These are phyloP conservation scores for Fusarium longipes DNA, from an alignment of 2,329 filamentous ascomycete species.

Conservation along the genomic window DNA sequence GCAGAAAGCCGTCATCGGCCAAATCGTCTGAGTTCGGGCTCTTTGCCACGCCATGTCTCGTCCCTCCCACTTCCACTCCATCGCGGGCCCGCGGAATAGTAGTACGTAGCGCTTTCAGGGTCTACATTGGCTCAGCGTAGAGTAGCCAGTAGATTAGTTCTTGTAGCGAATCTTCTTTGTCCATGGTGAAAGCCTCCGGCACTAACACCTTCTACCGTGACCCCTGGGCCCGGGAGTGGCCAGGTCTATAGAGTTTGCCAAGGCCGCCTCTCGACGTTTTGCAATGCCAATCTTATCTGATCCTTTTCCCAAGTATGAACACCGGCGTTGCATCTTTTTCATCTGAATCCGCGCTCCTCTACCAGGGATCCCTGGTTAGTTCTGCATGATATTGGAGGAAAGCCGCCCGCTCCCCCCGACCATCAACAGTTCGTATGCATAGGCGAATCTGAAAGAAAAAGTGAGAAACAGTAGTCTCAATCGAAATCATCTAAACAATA, in stretches of 20 bases:
- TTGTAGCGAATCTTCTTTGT: background rate
- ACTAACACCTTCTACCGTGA: constrained; percentile 21
- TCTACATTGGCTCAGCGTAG: constrained; percentile 20
- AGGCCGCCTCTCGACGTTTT: constrained; percentile 9
- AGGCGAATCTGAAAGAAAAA: constrained; percentile 12
- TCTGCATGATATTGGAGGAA: background rate
- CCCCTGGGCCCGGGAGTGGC: constrained; percentile 16
- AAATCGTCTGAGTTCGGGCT: constrained; percentile 19
- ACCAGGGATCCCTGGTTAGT: constrained; percentile 29
- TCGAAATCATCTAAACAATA: background rate
- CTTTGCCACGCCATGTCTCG: constrained; percentile 1
- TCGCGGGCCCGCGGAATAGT: constrained; percentile 22
- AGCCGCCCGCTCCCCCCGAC: constrained; percentile 34
- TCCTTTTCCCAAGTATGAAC: constrained; percentile 56
- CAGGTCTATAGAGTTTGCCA: constrained; percentile 18
- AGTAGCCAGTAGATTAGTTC: background rate
- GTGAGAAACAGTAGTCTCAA: background rate
- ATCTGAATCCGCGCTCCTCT: constrained; percentile 6
- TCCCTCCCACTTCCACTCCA: background rate
- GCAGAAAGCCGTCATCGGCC: constrained; percentile 40
- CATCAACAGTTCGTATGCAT: constrained; percentile 27
- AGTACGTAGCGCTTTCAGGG: constrained; percentile 31
- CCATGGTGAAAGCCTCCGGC: constrained; percentile 1
- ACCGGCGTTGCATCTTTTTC: constrained; percentile 40
- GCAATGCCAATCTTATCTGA: constrained; percentile 42